Conservation (phyloP, 2,329 filamentous ascomycete genomes). For the Epichloe sp. region DNA sequence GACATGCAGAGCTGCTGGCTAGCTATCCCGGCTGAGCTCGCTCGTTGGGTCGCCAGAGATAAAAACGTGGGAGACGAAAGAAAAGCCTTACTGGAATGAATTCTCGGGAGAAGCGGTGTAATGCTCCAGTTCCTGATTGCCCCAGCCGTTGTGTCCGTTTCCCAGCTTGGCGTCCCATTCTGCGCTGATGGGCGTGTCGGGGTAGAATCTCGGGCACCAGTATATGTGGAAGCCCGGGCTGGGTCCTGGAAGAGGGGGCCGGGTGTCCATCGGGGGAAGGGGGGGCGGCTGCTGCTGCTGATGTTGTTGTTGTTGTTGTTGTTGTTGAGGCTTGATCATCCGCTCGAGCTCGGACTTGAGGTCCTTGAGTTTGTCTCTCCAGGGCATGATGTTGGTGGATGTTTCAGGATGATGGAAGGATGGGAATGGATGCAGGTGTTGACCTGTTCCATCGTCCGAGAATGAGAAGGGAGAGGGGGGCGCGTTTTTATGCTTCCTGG, state of each 20-base stretch:
- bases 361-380: slow-evolving; percentile 25
- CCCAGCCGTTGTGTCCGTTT: slow-evolving; percentile 46
- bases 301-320: background rate
- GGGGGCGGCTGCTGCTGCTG: slow-evolving; percentile 2
- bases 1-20: too few relatives aligned
- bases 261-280: slow-evolving; percentile 10
- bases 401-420: too few relatives aligned
- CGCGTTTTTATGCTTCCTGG: too few relatives aligned
- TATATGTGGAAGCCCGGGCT: slow-evolving; percentile 20
- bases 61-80: too few relatives aligned
- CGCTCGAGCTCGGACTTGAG: slow-evolving; percentile 26
- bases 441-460: background rate
- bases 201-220: slow-evolving; percentile 39
- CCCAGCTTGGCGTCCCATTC: slow-evolving; percentile 43
- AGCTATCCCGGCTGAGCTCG: too few relatives aligned
- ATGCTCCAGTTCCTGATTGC: slow-evolving; percentile 46
- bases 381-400: slow-evolving; percentile 19
- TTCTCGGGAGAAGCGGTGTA: slow-evolving; percentile 37
- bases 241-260: slow-evolving; percentile 8
- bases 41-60: too few relatives aligned
- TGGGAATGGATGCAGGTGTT: background rate
- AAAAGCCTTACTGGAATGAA: slow-evolving; percentile 32
- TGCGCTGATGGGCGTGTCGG: slow-evolving; percentile 29
- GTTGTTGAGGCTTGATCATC: slow-evolving; percentile 17
- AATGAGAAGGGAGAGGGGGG: too few relatives aligned